Evolutionary conservation across 257 asterid genomes (phyloP), one percentile per base, ranked within the genome.

Genomic region (Solanum dulcamara): DNA sequence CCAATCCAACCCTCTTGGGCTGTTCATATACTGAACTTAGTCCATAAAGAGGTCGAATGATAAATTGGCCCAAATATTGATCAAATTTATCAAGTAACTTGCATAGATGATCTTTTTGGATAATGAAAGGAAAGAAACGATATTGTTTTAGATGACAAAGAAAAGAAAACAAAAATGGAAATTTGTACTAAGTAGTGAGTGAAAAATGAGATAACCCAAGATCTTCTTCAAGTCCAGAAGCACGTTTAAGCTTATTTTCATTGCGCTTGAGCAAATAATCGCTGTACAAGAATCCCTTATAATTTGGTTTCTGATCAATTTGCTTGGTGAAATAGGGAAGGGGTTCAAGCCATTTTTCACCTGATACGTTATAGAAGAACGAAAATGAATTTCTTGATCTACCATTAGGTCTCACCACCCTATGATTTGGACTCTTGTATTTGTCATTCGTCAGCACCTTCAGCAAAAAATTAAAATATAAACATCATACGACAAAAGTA

Each of bases 271-370:
- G 87, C 40, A 84, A 86, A 83, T 89, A 92, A 40, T 92, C 92
- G 22, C 84, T 91, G 88, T 84, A 91, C 2, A 83, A 0, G 30
- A 93, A 93, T 6, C 93, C 89, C 74, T 71, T 87, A 50, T 92
- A 93, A 84, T 87, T 90, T 0, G 93, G 89, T 38, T 84, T 17
- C 85, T 92, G 86, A 26, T 86, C 90, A 8, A 90, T 87, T 7
- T 91, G 88, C 46, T 75, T 4, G 5, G 93, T 90, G 42, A 93
- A 90, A 15, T 89, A 84, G 3, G 90, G 89, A 46, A 92, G 84
- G 33, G 94, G 97, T 64, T 93, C 93, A 10, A 93, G 86, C 93
- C 92, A 88, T 60, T 88, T 88, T 17, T 83, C 93, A 30, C 93
- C 93, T 4, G 68, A 84, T 86, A 90, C 64, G 70, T 84, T 88